Conservation (phyloP, 1,139 yeast species). For the Pichia inconspicua region DNA sequence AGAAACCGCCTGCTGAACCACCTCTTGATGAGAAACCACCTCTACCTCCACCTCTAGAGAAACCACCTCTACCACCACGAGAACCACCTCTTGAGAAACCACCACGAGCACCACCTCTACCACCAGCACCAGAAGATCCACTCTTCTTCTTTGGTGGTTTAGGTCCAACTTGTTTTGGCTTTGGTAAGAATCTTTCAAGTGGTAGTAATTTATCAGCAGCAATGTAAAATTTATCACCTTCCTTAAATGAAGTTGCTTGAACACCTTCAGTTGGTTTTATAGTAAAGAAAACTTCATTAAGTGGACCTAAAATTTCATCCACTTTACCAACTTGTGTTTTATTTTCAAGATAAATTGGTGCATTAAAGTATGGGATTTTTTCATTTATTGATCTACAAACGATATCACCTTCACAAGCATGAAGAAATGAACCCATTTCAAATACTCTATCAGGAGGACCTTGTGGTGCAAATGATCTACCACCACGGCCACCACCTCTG, state of each 20-base stretch:
- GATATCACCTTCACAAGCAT: conserved; percentile 94
- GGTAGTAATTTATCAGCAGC: conserved; percentile 95
- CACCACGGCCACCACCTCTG: conserved; percentile 45
- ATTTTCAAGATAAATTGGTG: conserved; percentile 94
- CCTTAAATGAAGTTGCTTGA: conserved; percentile 85
- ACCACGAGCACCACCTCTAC: conserved; percentile 30
- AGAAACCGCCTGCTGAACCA: conserved; percentile 17
- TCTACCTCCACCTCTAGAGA: conserved; percentile 17
- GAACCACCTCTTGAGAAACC: conserved; percentile 7
- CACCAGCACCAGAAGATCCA: conserved; percentile 40
- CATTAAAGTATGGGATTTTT: conserved; percentile 96
- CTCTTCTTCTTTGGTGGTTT: conserved; percentile 67
- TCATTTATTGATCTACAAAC: conserved; percentile 92
- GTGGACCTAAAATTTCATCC: conserved; percentile 95
- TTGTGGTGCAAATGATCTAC: conserved; percentile 53
- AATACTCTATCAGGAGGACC: conserved; percentile 93
- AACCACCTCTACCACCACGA: conserved; percentile 22
- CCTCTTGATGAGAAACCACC: conserved; percentile 2
- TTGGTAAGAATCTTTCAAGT: conserved; percentile 89
- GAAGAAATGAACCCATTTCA: conserved; percentile 91
- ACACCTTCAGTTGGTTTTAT: conserved; percentile 95
- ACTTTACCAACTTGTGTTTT: conserved; percentile 94
- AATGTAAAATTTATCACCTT: conserved; percentile 92
- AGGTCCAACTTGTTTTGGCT: conserved; percentile 75
- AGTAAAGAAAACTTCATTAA: conserved; percentile 94